Conservation (phyloP, 768 basidiomycete species). For the Crassisporium funariophilum region DNA sequence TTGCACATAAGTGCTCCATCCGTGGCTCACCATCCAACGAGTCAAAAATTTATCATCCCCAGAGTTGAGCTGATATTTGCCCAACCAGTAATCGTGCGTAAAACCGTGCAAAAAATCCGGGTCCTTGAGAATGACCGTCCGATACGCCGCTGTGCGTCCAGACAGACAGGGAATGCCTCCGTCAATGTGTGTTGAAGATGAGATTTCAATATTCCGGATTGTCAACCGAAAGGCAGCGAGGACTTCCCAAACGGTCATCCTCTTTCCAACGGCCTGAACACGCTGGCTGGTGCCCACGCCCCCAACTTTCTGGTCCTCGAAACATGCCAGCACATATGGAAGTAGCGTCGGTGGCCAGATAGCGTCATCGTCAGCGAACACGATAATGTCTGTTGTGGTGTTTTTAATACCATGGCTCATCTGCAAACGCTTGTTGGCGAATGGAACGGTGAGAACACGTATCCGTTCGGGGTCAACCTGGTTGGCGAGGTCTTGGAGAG, state of each 20-base stretch:
- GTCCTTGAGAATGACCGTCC: constrained; percentile 93
- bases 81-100: constrained; percentile 92
- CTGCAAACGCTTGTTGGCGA: constrained; percentile 91
- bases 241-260: constrained; percentile 94
- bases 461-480: constrained; percentile 84
- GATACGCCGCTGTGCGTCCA: constrained; percentile 90
- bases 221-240: constrained; percentile 91
- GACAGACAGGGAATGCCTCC: constrained; percentile 91
- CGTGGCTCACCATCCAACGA: constrained; percentile 94
- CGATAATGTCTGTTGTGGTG: constrained; percentile 89
- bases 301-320: constrained; percentile 92
- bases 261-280: constrained; percentile 75
- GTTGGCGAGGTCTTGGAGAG: constrained; percentile 87
- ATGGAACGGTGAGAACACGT: constrained; percentile 87
- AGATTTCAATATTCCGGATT: constrained; percentile 93
- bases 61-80: constrained; percentile 93
- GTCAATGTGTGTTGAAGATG: constrained; percentile 88
- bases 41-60: constrained; percentile 96
- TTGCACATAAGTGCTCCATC: constrained; percentile 94
- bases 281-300: constrained; percentile 92
- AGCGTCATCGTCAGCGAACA: constrained; percentile 94
- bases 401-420: constrained; percentile 94
- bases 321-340: constrained; percentile 88
- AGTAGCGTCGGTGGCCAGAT: constrained; percentile 93
- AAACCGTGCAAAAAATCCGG: constrained; percentile 92